phyloP scores from a whole-genome alignment of 176 grass and related monocot species.

The Raddia distichophylla region DNA sequence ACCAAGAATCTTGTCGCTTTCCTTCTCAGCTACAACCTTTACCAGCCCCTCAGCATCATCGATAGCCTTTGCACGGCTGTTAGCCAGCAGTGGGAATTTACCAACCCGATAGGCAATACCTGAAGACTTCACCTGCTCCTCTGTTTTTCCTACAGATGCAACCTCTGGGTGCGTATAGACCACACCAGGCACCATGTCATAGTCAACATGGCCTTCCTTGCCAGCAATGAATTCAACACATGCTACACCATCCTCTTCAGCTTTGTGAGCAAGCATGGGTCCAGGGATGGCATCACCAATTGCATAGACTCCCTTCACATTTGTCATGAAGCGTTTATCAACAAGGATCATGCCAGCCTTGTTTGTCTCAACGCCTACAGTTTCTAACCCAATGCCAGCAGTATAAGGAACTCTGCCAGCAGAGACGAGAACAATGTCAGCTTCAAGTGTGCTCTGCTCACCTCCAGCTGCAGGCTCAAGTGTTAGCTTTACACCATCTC shows the following conservation, averaged over 20 bases:
- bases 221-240: constrained; percentile 94
- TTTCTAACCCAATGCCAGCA: constrained; percentile 71
- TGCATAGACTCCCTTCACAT: constrained; percentile 84
- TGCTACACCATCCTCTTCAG: constrained; percentile 95
- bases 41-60: constrained; percentile 94
- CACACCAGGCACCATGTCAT: constrained; percentile 87
- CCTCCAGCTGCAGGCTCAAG: constrained; percentile 89
- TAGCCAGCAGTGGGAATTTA: constrained; percentile 91
- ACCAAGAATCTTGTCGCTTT: constrained; percentile 88
- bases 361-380: constrained; percentile 78
- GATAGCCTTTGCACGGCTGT: constrained; percentile 96
- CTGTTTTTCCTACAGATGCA: constrained; percentile 94
- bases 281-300: constrained; percentile 96
- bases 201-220: constrained; percentile 97
- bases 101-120: constrained; percentile 77
- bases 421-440: constrained; percentile 92
- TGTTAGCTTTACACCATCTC: constrained; percentile 81
- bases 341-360: constrained; percentile 85
- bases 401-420: constrained; percentile 87
- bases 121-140: constrained; percentile 84
- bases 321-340: constrained; percentile 89
- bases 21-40: constrained; percentile 92
- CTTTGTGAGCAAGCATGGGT: constrained; percentile 99
- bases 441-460: constrained; percentile 83
- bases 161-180: constrained; percentile 98